Evolutionary conservation across 306 rosid genomes (phyloP), one percentile per base, ranked within the genome.

Genomic region (Leucaena leucocephala): DNA sequence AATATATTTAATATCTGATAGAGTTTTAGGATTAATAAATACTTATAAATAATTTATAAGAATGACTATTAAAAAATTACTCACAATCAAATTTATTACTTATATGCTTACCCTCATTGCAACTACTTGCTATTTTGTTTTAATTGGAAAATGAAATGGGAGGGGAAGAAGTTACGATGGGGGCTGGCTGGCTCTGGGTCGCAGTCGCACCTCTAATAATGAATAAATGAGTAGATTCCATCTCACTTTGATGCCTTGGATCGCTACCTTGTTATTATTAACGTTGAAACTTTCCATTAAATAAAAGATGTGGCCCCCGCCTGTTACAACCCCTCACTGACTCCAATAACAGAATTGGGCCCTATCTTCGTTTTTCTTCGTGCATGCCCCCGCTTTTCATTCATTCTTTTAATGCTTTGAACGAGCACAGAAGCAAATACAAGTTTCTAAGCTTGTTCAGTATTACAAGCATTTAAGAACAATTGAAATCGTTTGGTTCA

Each of bases 141-240:
- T 27, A 27, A 27, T 0, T 27, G 27, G 27, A 27, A 27, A 27
- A 27, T 27, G 27, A 27, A 27, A 27, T 0, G 27, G 27, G 34
- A 54, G 76, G 61, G 44, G 64, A 63, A 81, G 6, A 76, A 39
- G 61, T 55, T 72, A 8, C 7, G 46, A 38, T 52, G 21, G 72
- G 27, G n/a, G 54, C 3, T 11, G 54, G 55, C 38, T 43, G 49
- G 48, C 27, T 27, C 27, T 27, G 27, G 27, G 16, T 9, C 1
- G 16, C 13, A 16, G 16, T 9, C 1, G 16, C 13, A 16, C 11
- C 45, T 21, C 19, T 55, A 52, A 83, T 86, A 68, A 86, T 86
- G 79, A 58, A 74, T 50, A 42, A 77, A 83, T 86, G 85, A 86
- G 80, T 83, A 70, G 63, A 42, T n/a, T 77, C 42, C 78, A 49